Conservation (phyloP, 2,329 filamentous ascomycete genomes). For the Alternaria alternata region DNA sequence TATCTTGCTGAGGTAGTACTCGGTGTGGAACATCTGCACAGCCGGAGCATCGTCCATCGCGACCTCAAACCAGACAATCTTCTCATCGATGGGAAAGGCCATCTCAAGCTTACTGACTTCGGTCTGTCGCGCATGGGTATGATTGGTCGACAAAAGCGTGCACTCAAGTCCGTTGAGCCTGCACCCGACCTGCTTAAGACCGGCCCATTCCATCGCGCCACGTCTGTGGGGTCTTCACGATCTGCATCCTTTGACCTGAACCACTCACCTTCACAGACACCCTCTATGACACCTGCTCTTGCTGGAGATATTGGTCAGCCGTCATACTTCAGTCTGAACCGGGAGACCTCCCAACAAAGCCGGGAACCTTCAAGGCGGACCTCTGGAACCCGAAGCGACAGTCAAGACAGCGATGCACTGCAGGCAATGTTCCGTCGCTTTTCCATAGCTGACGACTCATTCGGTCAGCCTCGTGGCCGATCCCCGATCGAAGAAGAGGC, state of each 20-base stretch:
- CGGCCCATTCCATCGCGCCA: conserved; percentile 85
- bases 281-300: conserved; percentile 83
- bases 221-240: conserved; percentile 87
- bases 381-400: conserved; percentile 89
- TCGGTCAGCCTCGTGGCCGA: conserved; percentile 54
- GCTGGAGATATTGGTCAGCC: conserved; percentile 76
- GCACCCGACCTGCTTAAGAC: conserved; percentile 92
- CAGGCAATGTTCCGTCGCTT: conserved; percentile 83
- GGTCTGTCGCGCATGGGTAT: conserved; percentile 96
- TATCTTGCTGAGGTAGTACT: conserved; percentile 95
- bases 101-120: conserved; percentile 97
- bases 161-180: conserved; percentile 78
- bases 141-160: conserved; percentile 93
- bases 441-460: conserved; percentile 56
- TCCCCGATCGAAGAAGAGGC: conserved; percentile 78
- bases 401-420: conserved; percentile 85
- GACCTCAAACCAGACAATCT: conserved; percentile 98
- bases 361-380: conserved; percentile 72
- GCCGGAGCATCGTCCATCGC: conserved; percentile 92
- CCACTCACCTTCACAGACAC: conserved; percentile 83
- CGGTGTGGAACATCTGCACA: conserved; percentile 96
- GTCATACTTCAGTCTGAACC: conserved; percentile 87
- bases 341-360: conserved; percentile 62
- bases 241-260: conserved; percentile 91
- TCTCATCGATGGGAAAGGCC: conserved; percentile 94